These are phyloP conservation scores for Acanthochlamys bracteata DNA, from an alignment of 106 monocot genomes.

Conservation along the genomic window DNA sequence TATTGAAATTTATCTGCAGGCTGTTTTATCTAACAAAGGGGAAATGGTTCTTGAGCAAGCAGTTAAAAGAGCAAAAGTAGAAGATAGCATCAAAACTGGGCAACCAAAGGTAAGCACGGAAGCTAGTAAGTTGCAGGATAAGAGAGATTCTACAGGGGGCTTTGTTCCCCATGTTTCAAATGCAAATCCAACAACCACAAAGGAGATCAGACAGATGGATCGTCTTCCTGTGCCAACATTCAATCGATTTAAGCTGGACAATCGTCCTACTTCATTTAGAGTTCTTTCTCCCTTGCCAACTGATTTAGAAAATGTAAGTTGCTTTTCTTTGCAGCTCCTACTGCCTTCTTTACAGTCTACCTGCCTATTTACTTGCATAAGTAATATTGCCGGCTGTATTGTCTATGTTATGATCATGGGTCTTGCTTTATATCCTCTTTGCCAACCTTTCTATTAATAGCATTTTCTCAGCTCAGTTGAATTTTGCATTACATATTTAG, in stretches of 20 bases:
- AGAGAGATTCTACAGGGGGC: conserved; percentile 18
- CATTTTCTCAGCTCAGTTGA: no score
- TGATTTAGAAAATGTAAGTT: conserved; percentile 73
- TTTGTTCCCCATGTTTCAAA: conserved; percentile 22
- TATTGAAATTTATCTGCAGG: conserved; percentile 17
- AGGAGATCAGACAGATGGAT: conserved; percentile 19
- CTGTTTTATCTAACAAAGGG: conserved; percentile 35
- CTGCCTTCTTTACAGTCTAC: not conserved
- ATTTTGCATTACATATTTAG: no score
- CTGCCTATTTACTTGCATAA: not conserved
- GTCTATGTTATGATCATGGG: not conserved
- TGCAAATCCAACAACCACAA: conserved; percentile 7
- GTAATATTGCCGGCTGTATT: not conserved
- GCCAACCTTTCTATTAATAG: no score
- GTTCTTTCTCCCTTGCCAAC: conserved; percentile 76
- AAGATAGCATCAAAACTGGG: conserved; percentile 20
- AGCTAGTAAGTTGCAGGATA: conserved; percentile 22
- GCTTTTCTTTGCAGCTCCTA: not conserved
- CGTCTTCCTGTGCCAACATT: conserved; percentile 10
- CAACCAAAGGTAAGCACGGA: conserved; percentile 10
- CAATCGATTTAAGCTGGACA: conserved; percentile 69
- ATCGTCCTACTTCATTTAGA: conserved; percentile 69
- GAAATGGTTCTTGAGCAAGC: conserved; percentile 29
- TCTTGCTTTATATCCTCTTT: not conserved
- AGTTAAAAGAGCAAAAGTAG: conserved; percentile 40